phyloP scores from a whole-genome alignment of 768 basidiomycete species.

The Russula sp. region DNA sequence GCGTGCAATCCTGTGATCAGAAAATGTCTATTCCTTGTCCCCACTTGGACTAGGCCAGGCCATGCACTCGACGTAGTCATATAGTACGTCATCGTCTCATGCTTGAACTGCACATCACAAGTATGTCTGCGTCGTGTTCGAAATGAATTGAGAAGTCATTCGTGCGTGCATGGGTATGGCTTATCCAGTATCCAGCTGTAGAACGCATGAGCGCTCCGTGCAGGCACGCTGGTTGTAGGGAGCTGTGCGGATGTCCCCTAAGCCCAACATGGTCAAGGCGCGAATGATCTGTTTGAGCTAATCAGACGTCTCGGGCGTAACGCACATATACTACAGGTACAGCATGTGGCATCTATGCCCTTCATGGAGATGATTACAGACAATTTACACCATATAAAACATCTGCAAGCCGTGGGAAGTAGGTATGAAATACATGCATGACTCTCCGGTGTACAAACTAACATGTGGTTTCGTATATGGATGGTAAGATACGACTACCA shows the following conservation, averaged over 20 bases:
- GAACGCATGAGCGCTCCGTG: not conserved
- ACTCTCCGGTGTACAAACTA: not conserved
- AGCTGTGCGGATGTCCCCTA: not conserved
- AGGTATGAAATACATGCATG: conserved; percentile 10
- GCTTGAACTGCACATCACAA: not conserved
- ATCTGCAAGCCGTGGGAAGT: not conserved
- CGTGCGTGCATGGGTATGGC: not conserved
- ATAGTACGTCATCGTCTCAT: not conserved
- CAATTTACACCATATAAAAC: not conserved
- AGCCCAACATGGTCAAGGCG: not conserved
- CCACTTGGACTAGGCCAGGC: not conserved
- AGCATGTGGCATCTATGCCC: not conserved
- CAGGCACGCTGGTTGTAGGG: not conserved
- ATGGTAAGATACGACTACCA: not conserved
- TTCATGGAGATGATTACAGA: not conserved
- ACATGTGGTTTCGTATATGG: not conserved
- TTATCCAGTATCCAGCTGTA: not conserved
- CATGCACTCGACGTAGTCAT: too few relatives aligned
- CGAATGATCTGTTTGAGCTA: not conserved
- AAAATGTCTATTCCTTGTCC: not conserved
- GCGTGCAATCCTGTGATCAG: not conserved
- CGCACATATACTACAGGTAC: not conserved
- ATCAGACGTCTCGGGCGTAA: not conserved
- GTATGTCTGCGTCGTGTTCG: not conserved
- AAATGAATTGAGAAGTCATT: not conserved